Evolutionary conservation across 495 filamentous ascomycete species (phyloP).

Genomic region (Astrocystis sublimbata): DNA sequence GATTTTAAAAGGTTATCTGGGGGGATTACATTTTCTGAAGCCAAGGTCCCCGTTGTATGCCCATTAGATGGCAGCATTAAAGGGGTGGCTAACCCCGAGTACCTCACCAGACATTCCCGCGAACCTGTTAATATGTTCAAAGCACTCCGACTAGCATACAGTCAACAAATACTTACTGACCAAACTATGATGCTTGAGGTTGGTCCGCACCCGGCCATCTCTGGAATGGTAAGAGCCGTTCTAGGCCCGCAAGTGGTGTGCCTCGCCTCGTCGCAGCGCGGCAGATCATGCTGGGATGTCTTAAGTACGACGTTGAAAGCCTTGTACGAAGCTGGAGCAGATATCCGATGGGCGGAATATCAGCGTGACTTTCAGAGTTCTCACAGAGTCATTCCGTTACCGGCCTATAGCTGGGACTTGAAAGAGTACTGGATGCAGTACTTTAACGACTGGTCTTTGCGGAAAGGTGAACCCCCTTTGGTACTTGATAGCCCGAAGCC

Average conservation of each 20-base stretch:
- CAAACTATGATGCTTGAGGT: slow-evolving; percentile 47
- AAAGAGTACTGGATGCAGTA: slow-evolving; percentile 74
- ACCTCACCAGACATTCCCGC: slow-evolving; percentile 55
- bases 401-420: slow-evolving; percentile 63
- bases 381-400: slow-evolving; percentile 56
- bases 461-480: slow-evolving; percentile 59
- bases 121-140: slow-evolving; percentile 63
- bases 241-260: slow-evolving; percentile 41
- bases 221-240: slow-evolving; percentile 55
- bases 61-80: slow-evolving; percentile 56
- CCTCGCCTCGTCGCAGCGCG: slow-evolving; percentile 29
- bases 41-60: slow-evolving; percentile 60
- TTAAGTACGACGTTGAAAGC: slow-evolving; percentile 50
- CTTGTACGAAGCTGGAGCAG: slow-evolving; percentile 55
- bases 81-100: slow-evolving; percentile 33
- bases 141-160: slow-evolving; percentile 45
- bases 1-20: slow-evolving; percentile 52
- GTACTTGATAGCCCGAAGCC: slow-evolving; percentile 35
- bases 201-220: slow-evolving; percentile 38
- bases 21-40: slow-evolving; percentile 53
- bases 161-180: slow-evolving; percentile 10
- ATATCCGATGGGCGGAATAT: slow-evolving; percentile 65
- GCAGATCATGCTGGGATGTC: slow-evolving; percentile 45
- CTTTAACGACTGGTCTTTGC: slow-evolving; percentile 56
- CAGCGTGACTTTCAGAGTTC: slow-evolving; percentile 57